Evolutionary conservation across 208 protist species (phyloP).

Genomic region (Leishmania amazonensis): DNA sequence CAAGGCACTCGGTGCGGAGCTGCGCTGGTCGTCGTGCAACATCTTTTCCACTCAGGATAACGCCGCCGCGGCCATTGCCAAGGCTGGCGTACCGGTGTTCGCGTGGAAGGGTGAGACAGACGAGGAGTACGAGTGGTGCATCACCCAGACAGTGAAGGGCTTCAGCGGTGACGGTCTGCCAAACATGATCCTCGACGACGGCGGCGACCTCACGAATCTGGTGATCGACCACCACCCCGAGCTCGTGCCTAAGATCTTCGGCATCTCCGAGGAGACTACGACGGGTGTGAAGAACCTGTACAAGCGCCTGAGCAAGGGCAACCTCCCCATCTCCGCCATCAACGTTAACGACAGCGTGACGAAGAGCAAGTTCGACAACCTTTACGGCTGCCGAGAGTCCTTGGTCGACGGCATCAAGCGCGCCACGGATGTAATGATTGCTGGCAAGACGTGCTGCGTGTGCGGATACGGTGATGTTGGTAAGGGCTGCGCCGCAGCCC

Average conservation of each 20-base stretch:
- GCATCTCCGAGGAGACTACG: conserved; percentile 99
- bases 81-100: conserved; percentile 96
- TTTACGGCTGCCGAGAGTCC: conserved; percentile 99
- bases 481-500: conserved; percentile 98
- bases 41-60: conserved; percentile 99
- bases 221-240: conserved; percentile 95
- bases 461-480: conserved; percentile 99
- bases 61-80: conserved; percentile 87
- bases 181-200: conserved; percentile 99
- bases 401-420: conserved; percentile 99
- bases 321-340: conserved; percentile 98
- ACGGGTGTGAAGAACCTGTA: conserved; percentile 99
- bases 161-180: conserved; percentile 89
- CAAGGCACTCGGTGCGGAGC: conserved; percentile 96
- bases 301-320: conserved; percentile 94
- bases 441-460: conserved; percentile 98
- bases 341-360: conserved; percentile 99
- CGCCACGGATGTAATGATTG: conserved; percentile 99
- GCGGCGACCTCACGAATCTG: conserved; percentile 99
- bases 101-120: conserved; percentile 99
- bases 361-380: conserved; percentile 99
- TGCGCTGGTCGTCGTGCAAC: conserved; percentile 98
- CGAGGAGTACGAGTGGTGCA: conserved; percentile 99
- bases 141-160: conserved; percentile 92
- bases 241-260: conserved; percentile 94